Evolutionary conservation across 495 filamentous ascomycete genomes (phyloP).

Genomic region (Xanthoparmelia taractica): DNA sequence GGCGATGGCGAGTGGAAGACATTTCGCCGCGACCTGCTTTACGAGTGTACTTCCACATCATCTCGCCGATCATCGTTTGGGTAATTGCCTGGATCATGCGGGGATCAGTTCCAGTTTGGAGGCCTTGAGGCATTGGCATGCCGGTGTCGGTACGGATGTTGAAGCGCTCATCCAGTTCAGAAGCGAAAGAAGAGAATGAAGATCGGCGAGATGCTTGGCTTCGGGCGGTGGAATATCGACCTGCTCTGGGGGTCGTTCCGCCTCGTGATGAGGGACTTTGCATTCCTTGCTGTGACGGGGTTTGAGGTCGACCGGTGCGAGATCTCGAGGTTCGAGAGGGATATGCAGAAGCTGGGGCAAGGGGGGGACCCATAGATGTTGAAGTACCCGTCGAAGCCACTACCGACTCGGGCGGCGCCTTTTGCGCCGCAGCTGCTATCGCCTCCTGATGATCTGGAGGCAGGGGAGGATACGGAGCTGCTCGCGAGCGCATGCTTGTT

Average conservation of each 20-base stretch:
- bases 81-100: conserved; percentile 99
- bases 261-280: conserved; percentile 35
- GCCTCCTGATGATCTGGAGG: conserved; percentile 74
- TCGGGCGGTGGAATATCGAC: conserved; percentile 40
- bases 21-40: conserved; percentile 78
- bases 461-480: conserved; percentile 58
- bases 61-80: conserved; percentile 99
- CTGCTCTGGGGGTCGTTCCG: conserved; percentile 50
- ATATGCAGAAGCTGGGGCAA: conserved; percentile 74
- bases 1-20: conserved; percentile 79
- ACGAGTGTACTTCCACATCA: conserved; percentile 97
- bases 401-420: conserved; percentile 25
- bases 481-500: conserved; percentile 48
- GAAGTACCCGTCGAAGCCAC: conserved; percentile 18
- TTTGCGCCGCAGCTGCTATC: conserved; percentile 63
- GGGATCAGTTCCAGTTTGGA: conserved; percentile 69
- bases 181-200: conserved; percentile 90
- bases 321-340: conserved; percentile 35
- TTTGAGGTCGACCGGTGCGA: conserved; percentile 54
- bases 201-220: conserved; percentile 63
- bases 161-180: conserved; percentile 86
- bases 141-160: conserved; percentile 54
- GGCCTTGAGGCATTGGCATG: conserved; percentile 50
- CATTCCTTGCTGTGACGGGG: conserved; percentile 46
- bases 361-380: conserved; percentile 75